A percentile compares a stretch with the other conserved stretches of the same genome.
phyloP scores from a whole-genome alignment of 768 basidiomycete species.

The Termitomyces sp. region DNA sequence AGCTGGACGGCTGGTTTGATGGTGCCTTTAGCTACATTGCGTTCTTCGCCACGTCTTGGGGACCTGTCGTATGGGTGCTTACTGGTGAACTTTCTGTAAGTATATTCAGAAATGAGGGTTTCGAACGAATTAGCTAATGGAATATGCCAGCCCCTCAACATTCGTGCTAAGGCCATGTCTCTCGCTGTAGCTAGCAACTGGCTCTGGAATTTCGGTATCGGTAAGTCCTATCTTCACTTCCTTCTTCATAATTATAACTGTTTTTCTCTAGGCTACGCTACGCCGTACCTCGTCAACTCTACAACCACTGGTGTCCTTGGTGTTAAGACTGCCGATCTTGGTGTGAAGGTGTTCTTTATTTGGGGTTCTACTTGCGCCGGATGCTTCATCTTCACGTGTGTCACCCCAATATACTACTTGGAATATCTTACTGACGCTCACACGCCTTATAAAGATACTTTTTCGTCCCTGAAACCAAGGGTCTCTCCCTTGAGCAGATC shows the following conservation, averaged over 20 bases:
- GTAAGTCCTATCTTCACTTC: constrained; percentile 30
- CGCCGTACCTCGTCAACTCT: constrained; percentile 53
- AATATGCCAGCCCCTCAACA: constrained; percentile 49
- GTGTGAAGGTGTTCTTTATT: constrained; percentile 81
- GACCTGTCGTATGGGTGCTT: constrained; percentile 63
- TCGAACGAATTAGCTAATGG: not conserved
- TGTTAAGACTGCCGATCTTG: constrained; percentile 39
- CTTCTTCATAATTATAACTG: not conserved
- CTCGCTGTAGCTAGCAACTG: constrained; percentile 71
- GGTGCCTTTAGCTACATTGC: constrained; percentile 15
- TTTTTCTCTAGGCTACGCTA: constrained; percentile 17
- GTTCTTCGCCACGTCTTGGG: constrained; percentile 60
- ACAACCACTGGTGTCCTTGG: constrained; percentile 14
- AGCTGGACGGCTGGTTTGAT: not conserved
- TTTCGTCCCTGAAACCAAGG: constrained; percentile 19
- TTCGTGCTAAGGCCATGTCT: constrained; percentile 80
- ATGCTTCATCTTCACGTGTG: constrained; percentile 71
- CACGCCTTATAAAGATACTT: constrained; percentile 11
- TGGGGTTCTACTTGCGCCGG: constrained; percentile 68
- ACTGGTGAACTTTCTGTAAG: constrained; percentile 69
- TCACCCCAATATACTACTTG: constrained; percentile 14
- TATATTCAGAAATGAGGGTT: not conserved
- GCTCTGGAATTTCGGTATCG: constrained; percentile 78
- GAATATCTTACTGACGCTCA: not conserved
- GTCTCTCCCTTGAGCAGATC: constrained; percentile 21